Percentiles rank a stretch among this genome's conserved stretches.
Conservation (phyloP, 148 eudicot genomes). For the Chenopodium berlandieri region DNA sequence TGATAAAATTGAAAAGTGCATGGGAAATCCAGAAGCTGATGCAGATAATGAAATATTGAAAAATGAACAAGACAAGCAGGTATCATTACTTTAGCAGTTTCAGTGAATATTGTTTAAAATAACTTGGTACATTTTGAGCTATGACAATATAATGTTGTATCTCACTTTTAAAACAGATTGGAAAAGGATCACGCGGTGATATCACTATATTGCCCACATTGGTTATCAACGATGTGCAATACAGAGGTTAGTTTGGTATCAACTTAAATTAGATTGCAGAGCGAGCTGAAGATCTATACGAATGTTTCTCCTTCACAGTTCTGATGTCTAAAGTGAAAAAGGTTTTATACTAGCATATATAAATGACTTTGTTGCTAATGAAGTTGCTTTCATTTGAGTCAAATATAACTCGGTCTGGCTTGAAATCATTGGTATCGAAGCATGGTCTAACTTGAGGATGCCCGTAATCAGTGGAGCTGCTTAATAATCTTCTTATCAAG, state of each 20-base stretch:
- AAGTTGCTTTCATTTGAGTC: neutral
- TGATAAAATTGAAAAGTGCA: conserved; percentile 69
- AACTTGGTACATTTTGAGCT: neutral
- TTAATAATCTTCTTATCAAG: too few species aligned
- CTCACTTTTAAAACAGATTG: conserved; percentile 47
- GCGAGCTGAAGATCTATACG: neutral
- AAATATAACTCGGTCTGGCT: too few species aligned
- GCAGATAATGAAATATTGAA: conserved; percentile 78
- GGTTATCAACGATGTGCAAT: conserved; percentile 76
- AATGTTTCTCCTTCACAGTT: neutral
- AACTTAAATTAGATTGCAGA: neutral
- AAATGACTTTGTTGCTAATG: neutral
- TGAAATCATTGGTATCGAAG: too few species aligned
- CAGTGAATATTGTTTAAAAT: neutral
- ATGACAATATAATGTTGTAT: neutral
- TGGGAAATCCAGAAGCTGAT: conserved; percentile 85
- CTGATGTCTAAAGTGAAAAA: neutral
- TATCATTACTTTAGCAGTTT: conserved; percentile 16
- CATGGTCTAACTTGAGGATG: too few species aligned
- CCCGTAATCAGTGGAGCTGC: too few species aligned
- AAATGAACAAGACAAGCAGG: conserved; percentile 88
- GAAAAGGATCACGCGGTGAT: conserved; percentile 85
- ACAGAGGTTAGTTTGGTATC: conserved; percentile 55
- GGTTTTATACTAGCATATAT: neutral
- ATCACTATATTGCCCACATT: conserved; percentile 92